Base-by-base conservation (phyloP, 768 basidiomycete species). In the Chalciporus pseudorubinellus region DNA sequence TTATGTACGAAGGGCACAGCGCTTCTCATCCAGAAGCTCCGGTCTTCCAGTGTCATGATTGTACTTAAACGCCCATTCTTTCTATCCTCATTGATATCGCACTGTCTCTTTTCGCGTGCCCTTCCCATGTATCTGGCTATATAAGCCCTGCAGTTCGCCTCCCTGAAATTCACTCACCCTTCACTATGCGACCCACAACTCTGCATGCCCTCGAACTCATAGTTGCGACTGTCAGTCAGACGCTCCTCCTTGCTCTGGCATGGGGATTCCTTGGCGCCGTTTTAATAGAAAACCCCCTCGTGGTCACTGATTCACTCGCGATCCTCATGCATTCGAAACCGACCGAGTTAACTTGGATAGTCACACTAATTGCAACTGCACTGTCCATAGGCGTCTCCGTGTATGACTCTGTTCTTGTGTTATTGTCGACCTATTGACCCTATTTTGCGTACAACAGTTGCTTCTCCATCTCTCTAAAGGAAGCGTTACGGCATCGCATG, bases 401-500 rank as follows among this genome's bases (percentile, higher is more conserved):
- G 55, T 54, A 24, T 6, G 44, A 1, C 19, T 13, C 8, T 22
- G 31, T 39, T 4, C 33, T 29, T 26, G 3, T 3, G 3, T 20
- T 2, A 19, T 6, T 14, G 9, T 13, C 8, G 16, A 34, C 5
- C 33, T 7, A 4, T 31, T 48, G 13, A 44, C 1, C 7, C 19
- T 18, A 7, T 8, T 13, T 26, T 14, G 2, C 21, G 6, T 41
- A 20, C 1, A 21, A 3, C 31, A 55, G 56, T 14, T 55, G 20
- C 13, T 4, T 57, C 13, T 46, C 56, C 0, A 54, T 52, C 11
- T 39, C 59, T 2, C 13, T 60, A 24, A 60, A 45, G 26, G 56
- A 60, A n/a, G 60, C 59, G 14, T 46, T 58, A 48, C 53, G 53
- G 12, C 48, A 58, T 19, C 45, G 51, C 4, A 53, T 61, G 52